phyloP scores from a whole-genome alignment of 495 filamentous ascomycete species.

The Aspergillus heteromorphus region DNA sequence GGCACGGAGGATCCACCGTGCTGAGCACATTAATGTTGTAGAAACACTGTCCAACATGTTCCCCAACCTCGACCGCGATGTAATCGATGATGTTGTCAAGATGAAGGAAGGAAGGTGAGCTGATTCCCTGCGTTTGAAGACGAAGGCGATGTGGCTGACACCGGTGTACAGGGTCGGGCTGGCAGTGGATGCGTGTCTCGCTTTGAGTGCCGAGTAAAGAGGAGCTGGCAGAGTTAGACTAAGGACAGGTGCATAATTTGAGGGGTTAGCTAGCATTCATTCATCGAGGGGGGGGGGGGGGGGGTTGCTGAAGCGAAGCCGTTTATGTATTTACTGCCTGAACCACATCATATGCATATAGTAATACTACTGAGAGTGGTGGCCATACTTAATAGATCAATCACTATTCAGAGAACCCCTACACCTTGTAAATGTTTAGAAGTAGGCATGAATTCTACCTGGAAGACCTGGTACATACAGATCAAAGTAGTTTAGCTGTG shows the following conservation, averaged over 20 bases:
- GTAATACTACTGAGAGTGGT: slow-evolving; percentile 3
- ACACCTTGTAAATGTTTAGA: no score
- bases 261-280: background rate
- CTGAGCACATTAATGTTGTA: slow-evolving; percentile 85
- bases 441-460: no score
- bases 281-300: background rate
- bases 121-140: background rate
- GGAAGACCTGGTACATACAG: no score
- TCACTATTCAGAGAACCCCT: no score
- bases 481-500: no score
- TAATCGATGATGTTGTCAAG: slow-evolving; percentile 91
- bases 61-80: slow-evolving; percentile 79
- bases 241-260: background rate
- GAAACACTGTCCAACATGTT: slow-evolving; percentile 93
- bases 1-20: slow-evolving; percentile 74
- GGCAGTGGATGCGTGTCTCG: slow-evolving; percentile 88
- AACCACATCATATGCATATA: slow-evolving; percentile 2
- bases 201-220: slow-evolving; percentile 54
- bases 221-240: background rate
- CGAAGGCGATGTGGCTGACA: slow-evolving; percentile 11
- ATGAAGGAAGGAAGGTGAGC: slow-evolving; percentile 86
- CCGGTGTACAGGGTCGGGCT: slow-evolving; percentile 63
- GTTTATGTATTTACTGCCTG: slow-evolving; percentile 7
- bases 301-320: background rate
- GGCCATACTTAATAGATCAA: background rate